phyloP scores from a whole-genome alignment of 2,329 filamentous ascomycete genomes.

The Cladosporium velox region DNA sequence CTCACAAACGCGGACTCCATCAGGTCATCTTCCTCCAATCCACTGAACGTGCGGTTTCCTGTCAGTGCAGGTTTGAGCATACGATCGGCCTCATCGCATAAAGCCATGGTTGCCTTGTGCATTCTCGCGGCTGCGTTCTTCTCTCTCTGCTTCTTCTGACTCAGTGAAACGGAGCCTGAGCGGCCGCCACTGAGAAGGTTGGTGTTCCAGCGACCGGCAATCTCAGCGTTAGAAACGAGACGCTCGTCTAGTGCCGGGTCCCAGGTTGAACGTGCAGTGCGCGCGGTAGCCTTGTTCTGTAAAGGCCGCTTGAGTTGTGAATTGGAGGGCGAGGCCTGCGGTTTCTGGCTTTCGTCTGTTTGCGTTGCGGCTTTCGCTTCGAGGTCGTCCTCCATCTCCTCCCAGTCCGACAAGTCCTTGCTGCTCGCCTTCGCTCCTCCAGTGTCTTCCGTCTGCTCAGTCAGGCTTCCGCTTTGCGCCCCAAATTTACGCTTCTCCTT shows the following conservation, averaged over 20 bases:
- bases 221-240: not conserved
- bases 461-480: not conserved
- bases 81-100: not conserved
- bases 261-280: not conserved
- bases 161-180: slow-evolving; percentile 12
- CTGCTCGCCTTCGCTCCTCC: not conserved
- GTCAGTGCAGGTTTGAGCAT: too few species aligned
- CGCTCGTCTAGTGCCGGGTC: not conserved
- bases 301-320: not conserved
- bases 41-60: too few species aligned
- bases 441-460: not conserved
- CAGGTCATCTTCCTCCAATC: too few species aligned
- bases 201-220: not conserved
- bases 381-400: not conserved
- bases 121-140: not conserved
- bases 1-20: too few species aligned
- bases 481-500: not conserved
- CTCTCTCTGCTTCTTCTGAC: slow-evolving; percentile 8
- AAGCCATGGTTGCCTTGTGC: slow-evolving; percentile 1
- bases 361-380: not conserved
- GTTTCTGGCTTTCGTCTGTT: not conserved
- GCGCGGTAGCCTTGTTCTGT: not conserved
- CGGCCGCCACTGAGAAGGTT: slow-evolving; percentile 7
- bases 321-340: not conserved
- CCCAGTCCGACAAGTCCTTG: not conserved